Base-by-base conservation (phyloP, 2,329 filamentous ascomycete species). In the Pseudogymnoascus sp. region DNA sequence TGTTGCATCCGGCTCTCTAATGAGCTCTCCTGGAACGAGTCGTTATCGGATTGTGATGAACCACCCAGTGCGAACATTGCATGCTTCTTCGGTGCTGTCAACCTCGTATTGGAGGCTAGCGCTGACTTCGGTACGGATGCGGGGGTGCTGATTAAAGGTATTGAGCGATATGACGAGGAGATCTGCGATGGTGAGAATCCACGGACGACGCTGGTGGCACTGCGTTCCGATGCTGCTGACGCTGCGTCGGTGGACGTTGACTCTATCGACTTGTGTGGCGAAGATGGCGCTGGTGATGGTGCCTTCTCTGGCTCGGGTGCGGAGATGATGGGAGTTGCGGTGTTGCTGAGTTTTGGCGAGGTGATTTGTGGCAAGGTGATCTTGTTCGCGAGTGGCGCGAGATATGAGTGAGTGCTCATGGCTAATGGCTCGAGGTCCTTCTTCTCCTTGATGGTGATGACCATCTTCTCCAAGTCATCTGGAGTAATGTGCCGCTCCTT, bases 401-500 rank as follows among this genome's bases (percentile, higher is more conserved):
- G 65, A 67, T 77, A 69, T 61, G 76, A 67, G 67, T 73, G 69
- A 14, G 56, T 70, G 62, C 62, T 68, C 18, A 67, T 63, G 14
- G 82, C 79, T 7, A 86, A 76, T 69, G 80, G 84, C 70, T 84
- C 80, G 21, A 93, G 79, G 53, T 82, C 82, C 75, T 86, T 86
- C 76, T 90, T 91, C 76, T 94, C 89, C 75, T 95, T 90, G 73
- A 97, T 97, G 40, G 88, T 91, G 63, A 90, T 85, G 44, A 97
- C 91, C 84, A 97, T 95, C 78, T 95, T 95, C 76, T 96, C 91
- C 31, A 97, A 82, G 70, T 94, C 90, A 71, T 91, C 84, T 5
- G 93, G 91, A n/a, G 92, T 95, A 69, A 97, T 93, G 77, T 96
- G 92, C 71, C 90, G 89, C 73, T 94, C 90, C 63, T 81, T 85